Conservation (phyloP, 2,329 filamentous ascomycete species). For the Stachybotrys elegans region DNA sequence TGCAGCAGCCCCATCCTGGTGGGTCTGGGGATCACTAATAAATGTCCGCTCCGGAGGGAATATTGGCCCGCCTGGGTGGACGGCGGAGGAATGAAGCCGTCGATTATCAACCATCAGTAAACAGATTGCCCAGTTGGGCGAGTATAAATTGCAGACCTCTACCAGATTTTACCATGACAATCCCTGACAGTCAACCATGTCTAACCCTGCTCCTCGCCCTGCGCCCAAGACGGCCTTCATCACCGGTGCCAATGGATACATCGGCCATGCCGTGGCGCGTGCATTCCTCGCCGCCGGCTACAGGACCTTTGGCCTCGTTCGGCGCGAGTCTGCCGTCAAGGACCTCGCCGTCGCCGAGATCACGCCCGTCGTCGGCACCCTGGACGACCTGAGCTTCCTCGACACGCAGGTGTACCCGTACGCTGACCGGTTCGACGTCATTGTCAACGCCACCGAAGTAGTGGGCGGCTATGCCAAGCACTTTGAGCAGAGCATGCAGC, state of each 20-base stretch:
- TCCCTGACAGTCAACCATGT: too few relatives aligned
- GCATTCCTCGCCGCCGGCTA: slow-evolving; percentile 41
- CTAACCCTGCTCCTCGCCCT: neutral
- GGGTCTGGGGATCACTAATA: too few relatives aligned
- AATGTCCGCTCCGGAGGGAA: too few relatives aligned
- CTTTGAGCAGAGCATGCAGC: slow-evolving; percentile 27
- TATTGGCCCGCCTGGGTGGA: too few relatives aligned
- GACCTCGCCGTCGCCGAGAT: slow-evolving; percentile 29
- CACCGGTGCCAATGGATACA: slow-evolving; percentile 44
- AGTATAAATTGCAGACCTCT: too few relatives aligned
- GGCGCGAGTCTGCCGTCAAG: slow-evolving; percentile 22
- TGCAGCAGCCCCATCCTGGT: too few relatives aligned
- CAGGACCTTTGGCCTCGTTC: slow-evolving; percentile 38
- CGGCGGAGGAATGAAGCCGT: too few relatives aligned
- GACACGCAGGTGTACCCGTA: slow-evolving; percentile 17
- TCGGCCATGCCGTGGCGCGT: slow-evolving; percentile 38
- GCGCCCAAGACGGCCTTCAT: slow-evolving; percentile 30
- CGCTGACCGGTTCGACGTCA: slow-evolving; percentile 29
- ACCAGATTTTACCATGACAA: too few relatives aligned
- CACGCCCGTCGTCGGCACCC: slow-evolving; percentile 33
- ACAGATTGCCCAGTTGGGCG: too few relatives aligned
- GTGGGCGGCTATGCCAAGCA: slow-evolving; percentile 32
- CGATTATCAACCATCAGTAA: too few relatives aligned
- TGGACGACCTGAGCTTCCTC: slow-evolving; percentile 26
- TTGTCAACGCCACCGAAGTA: slow-evolving; percentile 38